phyloP scores from a whole-genome alignment of 208 protist genomes.

The Acanthamoeba royreba region DNA sequence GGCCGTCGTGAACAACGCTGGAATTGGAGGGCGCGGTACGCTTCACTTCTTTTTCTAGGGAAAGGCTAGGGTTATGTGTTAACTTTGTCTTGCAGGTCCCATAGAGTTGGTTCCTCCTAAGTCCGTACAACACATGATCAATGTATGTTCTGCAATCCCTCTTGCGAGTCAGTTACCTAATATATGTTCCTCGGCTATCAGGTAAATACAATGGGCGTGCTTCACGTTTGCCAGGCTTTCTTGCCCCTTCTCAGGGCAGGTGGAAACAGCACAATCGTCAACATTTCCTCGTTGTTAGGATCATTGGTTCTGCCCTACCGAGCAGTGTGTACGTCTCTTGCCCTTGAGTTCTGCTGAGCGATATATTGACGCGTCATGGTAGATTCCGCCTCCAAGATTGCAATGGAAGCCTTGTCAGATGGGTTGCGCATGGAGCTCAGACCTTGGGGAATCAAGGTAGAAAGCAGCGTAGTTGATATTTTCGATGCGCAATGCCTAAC shows the following conservation, averaged over 20 bases:
- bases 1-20: constrained; percentile 8
- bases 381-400: not conserved
- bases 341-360: not conserved
- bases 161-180: not conserved
- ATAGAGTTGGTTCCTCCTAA: not conserved
- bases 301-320: not conserved
- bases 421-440: not conserved
- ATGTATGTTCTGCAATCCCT: not conserved
- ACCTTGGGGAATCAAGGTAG: not conserved
- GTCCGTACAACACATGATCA: not conserved
- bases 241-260: not conserved
- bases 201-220: constrained; percentile 23
- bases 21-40: not conserved
- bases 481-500: not conserved
- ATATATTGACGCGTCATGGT: not conserved
- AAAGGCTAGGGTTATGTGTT: not conserved
- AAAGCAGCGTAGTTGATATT: not conserved
- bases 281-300: not conserved
- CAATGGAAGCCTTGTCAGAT: not conserved
- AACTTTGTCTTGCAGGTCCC: not conserved
- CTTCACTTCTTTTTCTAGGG: not conserved
- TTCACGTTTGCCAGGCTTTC: not conserved
- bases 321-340: not conserved
- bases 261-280: not conserved
- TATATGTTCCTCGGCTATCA: not conserved